phyloP scores from a whole-genome alignment of 768 basidiomycete genomes.

The Clavulina sp. region DNA sequence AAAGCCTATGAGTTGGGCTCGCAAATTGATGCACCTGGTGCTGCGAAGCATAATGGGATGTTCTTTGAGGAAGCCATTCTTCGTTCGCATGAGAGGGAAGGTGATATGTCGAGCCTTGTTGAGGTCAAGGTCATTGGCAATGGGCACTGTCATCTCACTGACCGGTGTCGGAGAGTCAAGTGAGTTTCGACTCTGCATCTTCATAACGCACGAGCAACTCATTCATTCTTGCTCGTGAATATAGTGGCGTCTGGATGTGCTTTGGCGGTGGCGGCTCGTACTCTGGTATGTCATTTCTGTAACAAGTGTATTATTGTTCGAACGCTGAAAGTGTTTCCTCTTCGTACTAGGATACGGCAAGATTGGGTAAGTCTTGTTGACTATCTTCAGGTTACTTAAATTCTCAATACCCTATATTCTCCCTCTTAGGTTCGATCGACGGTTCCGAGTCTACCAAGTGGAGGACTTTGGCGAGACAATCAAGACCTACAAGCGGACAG shows the following conservation, averaged over 20 bases:
- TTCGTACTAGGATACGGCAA: conserved; percentile 74
- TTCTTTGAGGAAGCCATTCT: conserved; percentile 76
- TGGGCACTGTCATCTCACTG: conserved; percentile 82
- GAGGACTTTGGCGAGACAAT: conserved; percentile 87
- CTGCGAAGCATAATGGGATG: conserved; percentile 53
- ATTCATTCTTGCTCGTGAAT: background rate
- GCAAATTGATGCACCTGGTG: conserved; percentile 39
- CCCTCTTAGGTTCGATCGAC: conserved; percentile 55
- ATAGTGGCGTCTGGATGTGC: conserved; percentile 81
- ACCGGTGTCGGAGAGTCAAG: conserved; percentile 62
- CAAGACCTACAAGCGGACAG: conserved; percentile 67
- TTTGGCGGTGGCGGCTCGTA: conserved; percentile 71
- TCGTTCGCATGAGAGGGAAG: conserved; percentile 49
- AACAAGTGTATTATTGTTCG: conserved; percentile 7
- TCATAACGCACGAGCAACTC: background rate
- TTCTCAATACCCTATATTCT: conserved; percentile 6
- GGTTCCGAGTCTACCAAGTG: conserved; percentile 78
- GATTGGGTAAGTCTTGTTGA: conserved; percentile 38
- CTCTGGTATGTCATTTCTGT: conserved; percentile 5
- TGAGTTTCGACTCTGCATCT: background rate
- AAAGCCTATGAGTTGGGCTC: conserved; percentile 46
- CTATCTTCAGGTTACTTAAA: background rate
- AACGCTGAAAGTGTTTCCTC: conserved; percentile 19
- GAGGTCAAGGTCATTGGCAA: conserved; percentile 78
- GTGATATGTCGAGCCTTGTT: too few species aligned